Evolutionary conservation across 2,329 filamentous ascomycete species (phyloP), one percentile per base, ranked within the genome.

Genomic region (Colletotrichum horii): DNA sequence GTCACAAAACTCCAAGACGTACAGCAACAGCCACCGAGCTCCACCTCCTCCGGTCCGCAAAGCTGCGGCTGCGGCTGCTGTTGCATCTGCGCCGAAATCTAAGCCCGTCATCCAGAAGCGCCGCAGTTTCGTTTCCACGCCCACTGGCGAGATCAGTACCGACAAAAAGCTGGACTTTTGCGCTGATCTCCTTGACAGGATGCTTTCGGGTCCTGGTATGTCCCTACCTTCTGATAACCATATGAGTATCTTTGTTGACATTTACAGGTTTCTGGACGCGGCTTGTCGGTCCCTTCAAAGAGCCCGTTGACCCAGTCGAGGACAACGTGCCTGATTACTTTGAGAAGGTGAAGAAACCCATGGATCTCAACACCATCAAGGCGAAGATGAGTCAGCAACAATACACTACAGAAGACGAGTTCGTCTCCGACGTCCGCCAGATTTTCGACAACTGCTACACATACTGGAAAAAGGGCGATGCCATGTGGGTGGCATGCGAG

Each of bases 381-480:
- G 82, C 77, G 62, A 93, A 92, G 82, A 91, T 93, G 88, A 89
- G 92, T 70, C 80, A 82, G 16, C 82, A 82, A 24, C 87, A 89
- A 78, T 93, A 93, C 80, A 79, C 73, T 4, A 85, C 83, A 66
- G 87, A 90, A 9, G 85, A 88, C 5, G 89, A 91, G 68, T 93
- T 93, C 78, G 81, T 88, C 48, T 82, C 82, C 4, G 91, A 93
- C 81, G 87, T 93, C 79, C 88, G 89, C 8, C 90, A 91, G 79
- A 93, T 93, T 43, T 93, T 93, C 74, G 83, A 87, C 30, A 93
- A 93, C 81, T 93, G 91, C 81, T 92, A 90, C 81, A 88, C 87
- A n/a, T 93, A 93, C 82, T 93, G 91, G 89, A 88, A 85, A 64
- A 86, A 87, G 76, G 85, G 86, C 30, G 88, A 91, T 66, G 85